Evolutionary conservation across 768 basidiomycete species (phyloP).

Genomic region (Boletus subcaerulescens): DNA sequence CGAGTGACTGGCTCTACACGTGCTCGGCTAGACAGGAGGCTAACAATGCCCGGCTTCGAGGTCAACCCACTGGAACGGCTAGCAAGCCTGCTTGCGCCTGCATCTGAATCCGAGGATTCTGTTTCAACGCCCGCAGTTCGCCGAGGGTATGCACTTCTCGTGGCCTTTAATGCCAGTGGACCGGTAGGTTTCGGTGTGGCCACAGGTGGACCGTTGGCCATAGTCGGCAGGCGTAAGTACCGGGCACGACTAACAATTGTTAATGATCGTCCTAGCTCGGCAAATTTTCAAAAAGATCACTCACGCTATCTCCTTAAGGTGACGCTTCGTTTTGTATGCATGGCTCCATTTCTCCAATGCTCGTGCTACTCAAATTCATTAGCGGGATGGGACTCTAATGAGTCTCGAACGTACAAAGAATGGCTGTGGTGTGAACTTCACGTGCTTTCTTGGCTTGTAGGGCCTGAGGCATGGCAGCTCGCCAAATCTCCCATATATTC

Average conservation of each 20-base stretch:
- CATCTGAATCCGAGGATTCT: conserved; percentile 33
- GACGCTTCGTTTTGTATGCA: conserved; percentile 63
- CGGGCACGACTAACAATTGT: conserved; percentile 62
- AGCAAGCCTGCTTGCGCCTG: conserved; percentile 24
- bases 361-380: conserved; percentile 37
- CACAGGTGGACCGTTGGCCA: conserved; percentile 38
- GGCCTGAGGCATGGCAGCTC: conserved; percentile 66
- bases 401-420: conserved; percentile 51
- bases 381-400: conserved; percentile 4
- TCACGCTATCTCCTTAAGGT: conserved; percentile 81
- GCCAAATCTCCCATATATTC: conserved; percentile 66
- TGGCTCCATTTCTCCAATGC: conserved; percentile 67
- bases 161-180: conserved; percentile 24
- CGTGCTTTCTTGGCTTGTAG: conserved; percentile 64
- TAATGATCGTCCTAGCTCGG: conserved; percentile 25
- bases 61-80: conserved; percentile 26
- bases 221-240: conserved; percentile 70
- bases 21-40: conserved; percentile 36
- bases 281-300: conserved; percentile 32
- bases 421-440: conserved; percentile 49
- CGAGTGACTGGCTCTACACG: conserved; percentile 27
- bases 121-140: conserved; percentile 25
- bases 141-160: conserved; percentile 33
- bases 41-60: conserved; percentile 35
- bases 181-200: conserved; percentile 29